phyloP scores from a whole-genome alignment of 2,329 filamentous ascomycete genomes.

The Neodidymelliopsis sp. region DNA sequence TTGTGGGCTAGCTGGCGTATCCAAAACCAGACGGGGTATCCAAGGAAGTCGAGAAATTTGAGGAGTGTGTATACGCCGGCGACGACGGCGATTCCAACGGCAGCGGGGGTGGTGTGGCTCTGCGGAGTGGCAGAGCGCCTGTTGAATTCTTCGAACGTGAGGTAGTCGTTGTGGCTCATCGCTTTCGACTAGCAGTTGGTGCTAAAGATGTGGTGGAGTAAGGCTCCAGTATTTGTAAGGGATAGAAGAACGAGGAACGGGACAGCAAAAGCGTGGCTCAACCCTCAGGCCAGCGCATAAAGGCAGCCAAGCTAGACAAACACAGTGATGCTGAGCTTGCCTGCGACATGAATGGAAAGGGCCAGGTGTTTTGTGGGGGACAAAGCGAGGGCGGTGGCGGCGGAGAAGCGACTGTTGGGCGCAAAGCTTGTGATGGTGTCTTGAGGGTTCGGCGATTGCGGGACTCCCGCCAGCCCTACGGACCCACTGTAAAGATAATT shows the following conservation, averaged over 20 bases:
- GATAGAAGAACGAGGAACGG: constrained; percentile 21
- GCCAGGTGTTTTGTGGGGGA: constrained; percentile 10
- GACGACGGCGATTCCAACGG: constrained; percentile 29
- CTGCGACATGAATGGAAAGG: constrained; percentile 45
- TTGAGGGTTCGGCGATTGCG: constrained; percentile 7
- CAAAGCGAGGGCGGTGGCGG: constrained; percentile 22
- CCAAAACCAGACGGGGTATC: constrained; percentile 53
- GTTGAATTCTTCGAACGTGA: constrained; percentile 28
- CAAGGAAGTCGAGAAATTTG: constrained; percentile 36
- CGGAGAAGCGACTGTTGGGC: constrained; percentile 23
- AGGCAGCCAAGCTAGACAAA: constrained; percentile 42
- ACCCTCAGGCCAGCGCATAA: constrained; percentile 45
- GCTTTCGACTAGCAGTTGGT: constrained; percentile 2
- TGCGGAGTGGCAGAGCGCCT: constrained; percentile 24
- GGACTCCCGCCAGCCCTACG: constrained; percentile 11
- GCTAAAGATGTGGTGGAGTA: constrained; percentile 11
- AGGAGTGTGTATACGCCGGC: constrained; percentile 39
- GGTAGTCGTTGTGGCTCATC: constrained; percentile 33
- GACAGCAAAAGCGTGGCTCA: constrained; percentile 27
- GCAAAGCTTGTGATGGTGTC: constrained; percentile 18
- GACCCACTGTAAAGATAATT: constrained; percentile 13
- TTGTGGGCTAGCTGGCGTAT: constrained; percentile 58
- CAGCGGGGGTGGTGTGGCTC: constrained; percentile 20
- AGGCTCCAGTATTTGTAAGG: constrained; percentile 15
- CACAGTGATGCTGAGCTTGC: constrained; percentile 31